phyloP scores from a whole-genome alignment of 2,329 filamentous ascomycete genomes.

The Reticulascus tulasneorum region DNA sequence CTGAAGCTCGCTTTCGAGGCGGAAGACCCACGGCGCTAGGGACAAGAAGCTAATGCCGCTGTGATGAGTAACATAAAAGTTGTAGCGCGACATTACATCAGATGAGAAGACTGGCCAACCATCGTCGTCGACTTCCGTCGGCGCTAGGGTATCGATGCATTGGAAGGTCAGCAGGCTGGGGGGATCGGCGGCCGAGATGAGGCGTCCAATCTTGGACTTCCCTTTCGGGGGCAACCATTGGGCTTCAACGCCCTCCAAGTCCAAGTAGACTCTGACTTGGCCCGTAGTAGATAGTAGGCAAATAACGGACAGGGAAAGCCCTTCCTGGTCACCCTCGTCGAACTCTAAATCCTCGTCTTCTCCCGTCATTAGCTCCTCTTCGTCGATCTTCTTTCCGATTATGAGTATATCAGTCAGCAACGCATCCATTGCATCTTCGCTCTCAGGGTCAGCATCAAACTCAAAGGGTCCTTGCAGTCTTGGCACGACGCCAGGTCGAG shows the following conservation, averaged over 20 bases:
- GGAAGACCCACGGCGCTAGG: conserved; percentile 59
- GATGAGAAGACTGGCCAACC: conserved; percentile 61
- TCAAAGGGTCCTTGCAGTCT: conserved; percentile 61
- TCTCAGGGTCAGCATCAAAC: conserved; percentile 50
- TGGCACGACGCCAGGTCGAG: conserved; percentile 53
- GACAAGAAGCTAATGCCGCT: conserved; percentile 58
- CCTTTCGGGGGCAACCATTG: conserved; percentile 59
- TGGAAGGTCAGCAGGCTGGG: conserved; percentile 58
- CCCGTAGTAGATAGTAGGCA: conserved; percentile 59
- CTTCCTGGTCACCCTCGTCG: conserved; percentile 54
- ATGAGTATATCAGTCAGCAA: conserved; percentile 59
- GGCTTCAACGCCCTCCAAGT: conserved; percentile 60
- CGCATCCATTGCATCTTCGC: conserved; percentile 53
- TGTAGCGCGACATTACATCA: conserved; percentile 59
- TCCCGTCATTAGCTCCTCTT: conserved; percentile 57
- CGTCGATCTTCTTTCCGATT: conserved; percentile 59
- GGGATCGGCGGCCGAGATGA: conserved; percentile 30
- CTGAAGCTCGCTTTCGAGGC: conserved; percentile 57
- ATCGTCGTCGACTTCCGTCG: conserved; percentile 50
- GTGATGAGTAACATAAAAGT: conserved; percentile 59
- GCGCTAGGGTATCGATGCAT: conserved; percentile 55
- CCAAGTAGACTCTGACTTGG: conserved; percentile 57
- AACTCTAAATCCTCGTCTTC: conserved; percentile 59
- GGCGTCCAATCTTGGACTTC: conserved; percentile 41
- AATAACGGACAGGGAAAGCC: conserved; percentile 55